Conservation (phyloP, 1,284 basidiomycete genomes). For the Fistulina hepatica region DNA sequence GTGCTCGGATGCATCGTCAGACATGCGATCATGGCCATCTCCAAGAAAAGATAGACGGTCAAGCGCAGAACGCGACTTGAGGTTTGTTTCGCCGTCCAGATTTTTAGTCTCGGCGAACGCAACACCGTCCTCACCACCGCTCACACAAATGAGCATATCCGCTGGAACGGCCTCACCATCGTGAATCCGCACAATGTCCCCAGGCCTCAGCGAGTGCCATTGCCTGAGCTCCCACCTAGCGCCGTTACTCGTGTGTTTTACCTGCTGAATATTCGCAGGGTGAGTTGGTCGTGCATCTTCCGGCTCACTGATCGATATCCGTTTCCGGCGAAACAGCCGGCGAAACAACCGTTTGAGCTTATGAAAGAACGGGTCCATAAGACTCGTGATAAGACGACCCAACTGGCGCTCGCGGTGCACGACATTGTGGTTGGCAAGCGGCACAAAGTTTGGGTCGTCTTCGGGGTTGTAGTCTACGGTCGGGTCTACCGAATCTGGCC, state of each 20-base stretch:
- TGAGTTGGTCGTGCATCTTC: too few relatives aligned
- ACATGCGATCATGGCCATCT: conserved; percentile 62
- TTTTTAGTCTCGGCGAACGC: conserved; percentile 99
- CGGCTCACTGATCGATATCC: too few relatives aligned
- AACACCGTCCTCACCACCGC: conserved; percentile 95
- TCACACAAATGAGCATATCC: conserved; percentile 89
- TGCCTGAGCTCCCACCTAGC: conserved; percentile 9
- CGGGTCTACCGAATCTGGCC: too few relatives aligned
- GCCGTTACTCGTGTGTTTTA: too few relatives aligned
- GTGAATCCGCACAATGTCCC: conserved; percentile 88
- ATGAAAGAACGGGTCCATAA: not conserved
- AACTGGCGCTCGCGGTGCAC: too few relatives aligned
- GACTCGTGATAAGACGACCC: too few relatives aligned
- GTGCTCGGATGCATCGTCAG: conserved; percentile 44
- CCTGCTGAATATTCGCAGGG: too few relatives aligned
- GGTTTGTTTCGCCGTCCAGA: conserved; percentile 96
- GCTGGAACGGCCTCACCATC: conserved; percentile 88
- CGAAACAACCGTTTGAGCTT: not conserved
- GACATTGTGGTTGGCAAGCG: conserved; percentile 68
- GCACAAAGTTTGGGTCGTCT: conserved; percentile 65
- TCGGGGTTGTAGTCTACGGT: conserved; percentile 40
- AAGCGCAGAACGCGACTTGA: conserved; percentile 87
- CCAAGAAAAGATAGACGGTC: conserved; percentile 66
- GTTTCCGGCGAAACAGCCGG: not conserved
- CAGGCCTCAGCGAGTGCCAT: conserved; percentile 94